A percentile compares a stretch with the other conserved stretches of the same genome.
Conservation (phyloP, 129 eudicot species). For the Calendula officinalis region DNA sequence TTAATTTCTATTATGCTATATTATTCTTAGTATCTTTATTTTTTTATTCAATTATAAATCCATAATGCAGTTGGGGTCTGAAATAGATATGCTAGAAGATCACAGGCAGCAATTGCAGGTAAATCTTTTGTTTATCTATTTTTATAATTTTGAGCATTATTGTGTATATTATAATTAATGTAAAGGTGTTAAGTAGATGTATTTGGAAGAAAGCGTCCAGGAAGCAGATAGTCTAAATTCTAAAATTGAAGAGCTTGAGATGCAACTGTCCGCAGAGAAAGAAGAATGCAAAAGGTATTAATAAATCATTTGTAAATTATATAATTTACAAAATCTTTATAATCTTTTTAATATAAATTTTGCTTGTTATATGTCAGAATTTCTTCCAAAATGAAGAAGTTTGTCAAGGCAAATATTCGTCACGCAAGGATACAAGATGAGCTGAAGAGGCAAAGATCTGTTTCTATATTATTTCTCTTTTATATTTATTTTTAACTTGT, state of each 20-base stretch:
- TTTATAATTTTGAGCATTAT: not conserved
- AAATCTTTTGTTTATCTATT: not conserved
- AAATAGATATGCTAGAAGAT: conserved; percentile 50
- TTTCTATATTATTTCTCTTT: conserved; percentile 6
- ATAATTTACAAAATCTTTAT: conserved; percentile 5
- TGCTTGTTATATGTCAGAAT: conserved; percentile 41
- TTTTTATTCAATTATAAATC: not conserved
- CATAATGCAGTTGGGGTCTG: conserved; percentile 56
- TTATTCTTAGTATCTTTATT: not conserved
- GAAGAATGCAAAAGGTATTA: conserved; percentile 67
- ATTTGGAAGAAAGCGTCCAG: conserved; percentile 54
- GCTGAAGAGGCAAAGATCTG: conserved; percentile 58
- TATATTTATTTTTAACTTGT: not conserved
- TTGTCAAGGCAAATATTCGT: conserved; percentile 66
- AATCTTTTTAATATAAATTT: not conserved
- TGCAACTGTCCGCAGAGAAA: conserved; percentile 57
- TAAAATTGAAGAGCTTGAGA: conserved; percentile 67
- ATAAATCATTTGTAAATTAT: not conserved
- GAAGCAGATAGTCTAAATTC: conserved; percentile 59
- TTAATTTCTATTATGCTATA: not conserved
- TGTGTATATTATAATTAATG: conserved; percentile 9
- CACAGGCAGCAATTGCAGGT: conserved; percentile 67
- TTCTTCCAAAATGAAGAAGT: conserved; percentile 60
- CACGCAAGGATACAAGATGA: conserved; percentile 75
- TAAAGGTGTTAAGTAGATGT: conserved; percentile 39